These are phyloP conservation scores for Gymnopus androsaceus DNA, from an alignment of 1,284 basidiomycete species.

Conservation along the genomic window DNA sequence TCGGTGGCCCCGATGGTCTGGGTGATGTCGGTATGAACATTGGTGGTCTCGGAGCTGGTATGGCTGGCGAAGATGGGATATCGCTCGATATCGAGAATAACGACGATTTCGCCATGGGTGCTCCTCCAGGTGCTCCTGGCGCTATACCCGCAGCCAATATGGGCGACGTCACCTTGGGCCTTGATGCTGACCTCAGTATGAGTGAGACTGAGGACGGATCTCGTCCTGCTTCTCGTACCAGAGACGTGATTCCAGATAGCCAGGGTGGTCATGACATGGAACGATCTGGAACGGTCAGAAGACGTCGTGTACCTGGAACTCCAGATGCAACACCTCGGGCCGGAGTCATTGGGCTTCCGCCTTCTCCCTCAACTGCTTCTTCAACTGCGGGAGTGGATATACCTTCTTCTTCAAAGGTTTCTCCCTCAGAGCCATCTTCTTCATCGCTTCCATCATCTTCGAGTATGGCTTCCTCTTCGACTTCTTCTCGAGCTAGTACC, in stretches of 20 bases:
- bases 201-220: conserved; percentile 20
- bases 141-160: conserved; percentile 36
- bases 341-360: conserved; percentile 25
- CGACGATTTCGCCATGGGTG: conserved; percentile 85
- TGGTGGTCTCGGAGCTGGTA: conserved; percentile 30
- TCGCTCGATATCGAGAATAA: conserved; percentile 57
- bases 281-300: conserved; percentile 9
- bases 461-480: neutral
- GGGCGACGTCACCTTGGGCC: conserved; percentile 13
- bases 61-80: conserved; percentile 71
- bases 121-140: conserved; percentile 80
- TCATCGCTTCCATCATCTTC: conserved; percentile 6
- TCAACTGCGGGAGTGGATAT: conserved; percentile 6
- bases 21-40: conserved; percentile 25
- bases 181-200: conserved; percentile 20
- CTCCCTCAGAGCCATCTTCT: conserved; percentile 5
- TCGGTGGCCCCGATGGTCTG: conserved; percentile 43
- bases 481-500: conserved; percentile 4
- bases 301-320: conserved; percentile 14
- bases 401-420: conserved; percentile 16
- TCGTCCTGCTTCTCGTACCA: conserved; percentile 5
- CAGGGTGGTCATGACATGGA: conserved; percentile 4
- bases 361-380: conserved; percentile 13
- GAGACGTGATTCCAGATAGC: neutral
- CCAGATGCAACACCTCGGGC: conserved; percentile 46